Percentiles rank a stretch among this genome's conserved stretches.
phyloP scores from a whole-genome alignment of 352 stramenopile genomes.

The Globisporangium spiculum region DNA sequence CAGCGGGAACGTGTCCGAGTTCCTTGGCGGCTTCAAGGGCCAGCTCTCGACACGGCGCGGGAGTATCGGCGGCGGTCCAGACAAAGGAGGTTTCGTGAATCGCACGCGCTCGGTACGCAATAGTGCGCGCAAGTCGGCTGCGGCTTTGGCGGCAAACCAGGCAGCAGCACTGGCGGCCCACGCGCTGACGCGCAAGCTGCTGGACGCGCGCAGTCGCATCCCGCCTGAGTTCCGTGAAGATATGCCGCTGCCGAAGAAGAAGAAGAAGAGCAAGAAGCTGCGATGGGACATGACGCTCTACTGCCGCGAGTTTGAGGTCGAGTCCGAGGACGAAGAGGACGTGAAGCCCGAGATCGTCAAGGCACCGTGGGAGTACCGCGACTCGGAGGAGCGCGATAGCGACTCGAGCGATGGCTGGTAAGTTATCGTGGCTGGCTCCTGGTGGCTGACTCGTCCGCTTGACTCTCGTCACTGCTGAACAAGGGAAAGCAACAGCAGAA shows the following conservation, averaged over 20 bases:
- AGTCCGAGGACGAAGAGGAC: conserved; percentile 50
- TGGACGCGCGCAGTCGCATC: conserved; percentile 49
- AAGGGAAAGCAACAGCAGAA: background rate
- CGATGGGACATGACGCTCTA: conserved; percentile 43
- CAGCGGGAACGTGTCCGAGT: conserved; percentile 54
- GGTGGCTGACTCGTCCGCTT: background rate
- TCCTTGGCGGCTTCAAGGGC: conserved; percentile 63
- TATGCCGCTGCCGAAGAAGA: conserved; percentile 25
- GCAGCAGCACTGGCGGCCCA: conserved; percentile 20
- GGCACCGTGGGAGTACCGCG: conserved; percentile 21
- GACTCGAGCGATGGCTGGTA: conserved; percentile 43
- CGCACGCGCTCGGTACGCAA: conserved; percentile 43
- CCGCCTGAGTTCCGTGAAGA: conserved; percentile 58
- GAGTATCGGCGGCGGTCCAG: conserved; percentile 11
- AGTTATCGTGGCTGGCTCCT: background rate
- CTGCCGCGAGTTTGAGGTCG: conserved; percentile 56
- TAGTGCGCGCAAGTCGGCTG: conserved; percentile 34
- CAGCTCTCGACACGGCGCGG: conserved; percentile 37
- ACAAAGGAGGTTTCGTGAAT: conserved; percentile 33
- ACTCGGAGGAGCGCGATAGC: conserved; percentile 18
- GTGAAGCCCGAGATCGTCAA: conserved; percentile 19
- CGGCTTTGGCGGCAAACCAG: conserved; percentile 22
- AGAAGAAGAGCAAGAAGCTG: conserved; percentile 43
- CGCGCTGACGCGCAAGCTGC: conserved; percentile 42
- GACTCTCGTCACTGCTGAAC: no score